Base-by-base conservation (phyloP, 495 filamentous ascomycete genomes). In the Saxophila tyrrhenica region DNA sequence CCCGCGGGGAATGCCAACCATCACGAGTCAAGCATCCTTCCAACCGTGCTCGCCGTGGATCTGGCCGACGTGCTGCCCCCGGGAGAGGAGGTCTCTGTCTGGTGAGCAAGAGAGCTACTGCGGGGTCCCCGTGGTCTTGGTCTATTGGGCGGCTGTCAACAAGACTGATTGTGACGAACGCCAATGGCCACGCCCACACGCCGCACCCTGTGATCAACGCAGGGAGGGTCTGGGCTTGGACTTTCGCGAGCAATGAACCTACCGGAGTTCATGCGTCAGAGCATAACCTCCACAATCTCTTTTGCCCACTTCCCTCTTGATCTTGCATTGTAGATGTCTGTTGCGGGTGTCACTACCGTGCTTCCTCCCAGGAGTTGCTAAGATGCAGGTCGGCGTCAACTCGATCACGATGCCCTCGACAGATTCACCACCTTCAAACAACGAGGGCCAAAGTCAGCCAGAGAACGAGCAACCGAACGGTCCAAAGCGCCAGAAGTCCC, bases 401-500 rank as follows among this genome's bases (percentile, higher is more conserved):
- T n/a, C 41, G 5, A 17, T 44, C 5, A 17, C 17, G 8, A 35
- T 39, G 39, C 21, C 50, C 2, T 21, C 39, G n/a, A 21, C 20
- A 19, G 24, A 29, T 19, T 25, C 25, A 25, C 50, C 50, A 41
- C 25, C 39, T 10, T 35, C 29, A 35, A 52, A 52, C 50, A 25
- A 52, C 24, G 50, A 52, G 5, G 17, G 19, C 15, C 39, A 43
- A 45, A 39, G 50, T 11, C 52, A 54, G 22, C 29, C 25, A 11
- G 52, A 47, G 19, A 39, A 25, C 38, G 53, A 55, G 3, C 54
- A 25, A 13, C 32, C 32, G 11, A 22, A n/a, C 20, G 51, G 50
- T 22, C 39, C 25, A 5, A 58, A 58, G 43, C 50, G 43, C n/a
- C 56, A 58, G 43, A 58, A 58, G 50, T 47, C 39, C 19, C 49